phyloP scores from a whole-genome alignment of 768 basidiomycete genomes.

The Boletus coccyginus region DNA sequence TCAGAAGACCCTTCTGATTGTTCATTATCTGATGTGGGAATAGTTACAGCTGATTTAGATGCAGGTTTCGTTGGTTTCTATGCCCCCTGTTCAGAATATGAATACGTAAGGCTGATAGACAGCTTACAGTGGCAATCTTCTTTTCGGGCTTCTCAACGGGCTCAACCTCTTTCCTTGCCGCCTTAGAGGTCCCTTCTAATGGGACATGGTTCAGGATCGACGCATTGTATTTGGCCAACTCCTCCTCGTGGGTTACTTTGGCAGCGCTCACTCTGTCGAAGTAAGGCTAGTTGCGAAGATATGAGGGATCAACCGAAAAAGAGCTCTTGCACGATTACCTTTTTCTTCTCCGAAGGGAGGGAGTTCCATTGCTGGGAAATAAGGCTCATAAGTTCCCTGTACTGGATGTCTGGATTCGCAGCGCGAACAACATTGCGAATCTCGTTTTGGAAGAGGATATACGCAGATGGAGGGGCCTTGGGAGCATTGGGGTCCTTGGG shows the following conservation, averaged over 20 bases:
- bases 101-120: slow-evolving; percentile 8
- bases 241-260: slow-evolving; percentile 62
- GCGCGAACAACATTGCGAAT: slow-evolving; percentile 72
- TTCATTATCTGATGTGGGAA: slow-evolving; percentile 30
- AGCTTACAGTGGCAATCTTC: slow-evolving; percentile 23
- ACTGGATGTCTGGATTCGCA: slow-evolving; percentile 58
- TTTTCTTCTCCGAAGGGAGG: slow-evolving; percentile 67
- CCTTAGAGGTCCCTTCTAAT: slow-evolving; percentile 43
- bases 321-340: slow-evolving; percentile 47
- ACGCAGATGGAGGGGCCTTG: slow-evolving; percentile 89
- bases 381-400: slow-evolving; percentile 67
- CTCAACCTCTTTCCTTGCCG: slow-evolving; percentile 23
- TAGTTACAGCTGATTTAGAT: slow-evolving; percentile 24
- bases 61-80: slow-evolving; percentile 25
- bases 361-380: slow-evolving; percentile 75
- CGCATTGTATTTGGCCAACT: slow-evolving; percentile 65
- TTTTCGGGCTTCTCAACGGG: slow-evolving; percentile 27
- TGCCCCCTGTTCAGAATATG: slow-evolving; percentile 12
- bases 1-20: slow-evolving; percentile 29
- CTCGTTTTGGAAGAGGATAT: slow-evolving; percentile 93
- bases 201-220: slow-evolving; percentile 48
- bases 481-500: slow-evolving; percentile 89
- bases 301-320: neutral
- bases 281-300: slow-evolving; percentile 24
- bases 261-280: slow-evolving; percentile 47